Evolutionary conservation across 129 eudicot species (phyloP), one percentile per base, ranked within the genome.

Genomic region (Oenanthe sinensis): DNA sequence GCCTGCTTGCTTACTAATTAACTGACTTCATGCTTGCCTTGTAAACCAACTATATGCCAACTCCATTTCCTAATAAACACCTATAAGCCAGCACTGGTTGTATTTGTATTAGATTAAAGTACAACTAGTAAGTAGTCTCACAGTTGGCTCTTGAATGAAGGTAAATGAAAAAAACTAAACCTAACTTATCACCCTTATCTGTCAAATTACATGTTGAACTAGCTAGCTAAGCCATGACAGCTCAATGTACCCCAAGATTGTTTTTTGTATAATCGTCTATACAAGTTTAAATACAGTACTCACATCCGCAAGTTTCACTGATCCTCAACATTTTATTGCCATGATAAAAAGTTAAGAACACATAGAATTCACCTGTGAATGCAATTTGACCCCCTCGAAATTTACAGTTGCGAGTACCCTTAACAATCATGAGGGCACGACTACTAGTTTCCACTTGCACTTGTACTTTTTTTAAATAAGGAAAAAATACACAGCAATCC

Each of bases 11-110:
- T 60, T 60, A 60, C 68, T 60, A 60, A 60, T 60, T 60, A 60
- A 60, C 8, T 9, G 33, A 24, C 15, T 60, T 60, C 36, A 60
- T 60, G 68, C 68, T 33, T 58, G 10, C 30, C 24, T 60, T n/a
- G 68, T 60, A 60, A 60, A 60, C 68, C 68, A 60, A 60, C 68
- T 60, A n/a, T 60, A 60, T 60, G 68, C 68, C 68, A 60, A 60
- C 68, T 60, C 68, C 68, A 60, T 60, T 24, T 9, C 68, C 68
- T 60, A 12, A 60, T 60, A 24, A 60, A 60, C 68, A 60, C 68
- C 68, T 60, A 60, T 60, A 24, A 9, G 68, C 68, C 68, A 60
- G 68, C 68, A 60, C 6, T n/a, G 68, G 33, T 2, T 60, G 68
- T 24, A n/a, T 60, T 2, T 60, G 68, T 24, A n/a, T 60, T 60